Base-by-base conservation (phyloP, 176 grass and related monocot genomes). In the Eragrostis nindensis region DNA sequence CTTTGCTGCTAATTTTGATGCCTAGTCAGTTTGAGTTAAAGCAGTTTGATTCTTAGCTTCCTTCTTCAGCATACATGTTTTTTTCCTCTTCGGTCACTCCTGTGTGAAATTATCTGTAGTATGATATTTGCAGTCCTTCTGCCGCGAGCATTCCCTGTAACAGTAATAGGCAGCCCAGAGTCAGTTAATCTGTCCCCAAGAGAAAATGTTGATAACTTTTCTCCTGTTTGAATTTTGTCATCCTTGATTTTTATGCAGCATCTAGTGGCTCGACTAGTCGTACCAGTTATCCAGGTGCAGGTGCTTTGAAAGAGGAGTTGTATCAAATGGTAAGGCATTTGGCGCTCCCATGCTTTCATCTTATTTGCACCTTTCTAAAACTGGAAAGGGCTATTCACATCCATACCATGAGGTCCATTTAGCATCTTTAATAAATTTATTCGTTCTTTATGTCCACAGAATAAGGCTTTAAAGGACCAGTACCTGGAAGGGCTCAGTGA, bases 381-480 rank as follows among this genome's bases (percentile, higher is more conserved):
- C 25, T 68, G 57, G 49, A 83, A 29, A n/a, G n/a, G n/a, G n/a
- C n/a, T n/a, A n/a, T n/a, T n/a, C n/a, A n/a, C n/a, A n/a, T n/a
- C n/a, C n/a, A n/a, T n/a, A n/a, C n/a, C n/a, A n/a, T n/a, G n/a
- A n/a, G n/a, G 1, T 42, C 27, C 55, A 13, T 64, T 3, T 70
- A 73, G 42, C 56, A 48, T 62, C 17, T 45, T 39, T 6, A 19
- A 41, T 55, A 52, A 38, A 73, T 40, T 72, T 40, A 70, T 26
- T 7, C 44, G 27, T 52, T 19, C 48, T 13, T 82, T 38, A 81
- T 42, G 63, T 10, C 76, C 36, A 80, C 78, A 95, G 93, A 45
- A 92, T 36, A 95, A 90, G 76, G 83, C 46, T 55, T 83, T 92
- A 48, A 95, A 89, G 68, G 87, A 92, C 9, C 48, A 83, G 19